Percentiles rank a stretch among this genome's conserved stretches.
phyloP scores from a whole-genome alignment of 1,284 basidiomycete genomes.

The Ganoderma multipileum region DNA sequence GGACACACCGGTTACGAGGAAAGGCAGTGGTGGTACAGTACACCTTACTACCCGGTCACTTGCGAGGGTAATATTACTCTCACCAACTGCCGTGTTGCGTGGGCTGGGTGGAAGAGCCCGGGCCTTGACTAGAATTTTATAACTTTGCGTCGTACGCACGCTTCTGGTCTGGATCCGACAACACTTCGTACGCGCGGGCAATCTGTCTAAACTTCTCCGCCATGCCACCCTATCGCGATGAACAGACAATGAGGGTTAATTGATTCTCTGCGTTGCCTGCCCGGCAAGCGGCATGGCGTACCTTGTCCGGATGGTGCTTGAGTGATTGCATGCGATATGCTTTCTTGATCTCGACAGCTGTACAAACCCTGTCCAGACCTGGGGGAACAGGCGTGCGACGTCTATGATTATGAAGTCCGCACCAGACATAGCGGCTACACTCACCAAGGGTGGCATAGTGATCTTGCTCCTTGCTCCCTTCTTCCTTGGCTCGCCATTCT shows the following conservation, averaged over 20 bases:
- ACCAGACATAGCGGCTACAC: too few species aligned
- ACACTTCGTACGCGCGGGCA: conserved; percentile 15
- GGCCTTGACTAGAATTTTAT: not conserved
- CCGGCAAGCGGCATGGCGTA: too few species aligned
- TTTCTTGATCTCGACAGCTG: conserved; percentile 23
- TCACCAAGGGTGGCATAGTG: conserved; percentile 26
- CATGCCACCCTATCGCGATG: conserved; percentile 18
- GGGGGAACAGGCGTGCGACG: not conserved
- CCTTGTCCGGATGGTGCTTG: conserved; percentile 31
- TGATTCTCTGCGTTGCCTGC: too few species aligned
- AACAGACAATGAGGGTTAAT: too few species aligned
- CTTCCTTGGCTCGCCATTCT: conserved; percentile 1
- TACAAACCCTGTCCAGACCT: conserved; percentile 17
- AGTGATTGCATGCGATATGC: conserved; percentile 20
- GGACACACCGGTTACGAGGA: not conserved
- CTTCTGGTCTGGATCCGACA: conserved; percentile 13
- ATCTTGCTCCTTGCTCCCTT: conserved; percentile 18
- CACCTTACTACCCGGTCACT: not conserved
- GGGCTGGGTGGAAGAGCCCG: not conserved
- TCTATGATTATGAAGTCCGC: too few species aligned
- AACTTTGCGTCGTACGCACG: conserved; percentile 11
- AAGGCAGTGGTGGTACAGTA: not conserved
- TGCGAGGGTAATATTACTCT: not conserved
- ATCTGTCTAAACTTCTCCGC: conserved; percentile 29
- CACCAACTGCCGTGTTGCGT: not conserved